Conservation (phyloP, 306 rosid genomes). For the Benincasa hispida region DNA sequence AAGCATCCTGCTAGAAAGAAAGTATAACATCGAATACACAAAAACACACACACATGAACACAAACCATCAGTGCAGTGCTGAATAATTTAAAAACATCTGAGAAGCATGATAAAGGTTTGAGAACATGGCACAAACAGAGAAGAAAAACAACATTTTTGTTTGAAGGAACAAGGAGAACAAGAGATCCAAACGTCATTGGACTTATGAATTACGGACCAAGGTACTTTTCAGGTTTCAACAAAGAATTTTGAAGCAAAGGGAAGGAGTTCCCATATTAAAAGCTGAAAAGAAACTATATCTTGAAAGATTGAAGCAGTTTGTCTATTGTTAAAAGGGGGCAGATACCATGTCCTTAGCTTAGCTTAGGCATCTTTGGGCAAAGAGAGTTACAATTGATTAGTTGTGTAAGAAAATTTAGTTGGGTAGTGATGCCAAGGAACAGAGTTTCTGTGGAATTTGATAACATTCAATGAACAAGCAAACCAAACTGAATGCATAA, state of each 20-base stretch:
- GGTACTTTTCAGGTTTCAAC: not conserved
- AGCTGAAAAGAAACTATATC: not conserved
- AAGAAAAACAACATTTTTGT: not conserved
- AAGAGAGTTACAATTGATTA: not conserved
- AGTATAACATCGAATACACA: not conserved
- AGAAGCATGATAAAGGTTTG: conserved; percentile 1
- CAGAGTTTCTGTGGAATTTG: not conserved
- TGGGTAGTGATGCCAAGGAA: not conserved
- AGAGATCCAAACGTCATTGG: not conserved
- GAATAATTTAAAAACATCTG: not conserved
- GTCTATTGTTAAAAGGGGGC: not conserved
- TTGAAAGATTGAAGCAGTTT: not conserved
- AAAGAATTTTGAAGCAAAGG: not conserved
- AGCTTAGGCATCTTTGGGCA: not conserved
- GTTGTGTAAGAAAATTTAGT: not conserved
- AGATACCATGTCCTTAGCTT: not conserved
- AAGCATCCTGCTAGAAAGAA: not conserved
- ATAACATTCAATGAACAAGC: not conserved
- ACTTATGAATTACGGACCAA: not conserved
- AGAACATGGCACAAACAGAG: not conserved
- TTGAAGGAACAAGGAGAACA: not conserved
- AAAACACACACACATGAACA: not conserved
- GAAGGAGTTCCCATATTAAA: not conserved
- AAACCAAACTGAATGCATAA: not conserved
- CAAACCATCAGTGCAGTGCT: not conserved